These are phyloP conservation scores for Ogataea nakhonphanomensis DNA, from an alignment of 805 yeast species.

Conservation along the genomic window DNA sequence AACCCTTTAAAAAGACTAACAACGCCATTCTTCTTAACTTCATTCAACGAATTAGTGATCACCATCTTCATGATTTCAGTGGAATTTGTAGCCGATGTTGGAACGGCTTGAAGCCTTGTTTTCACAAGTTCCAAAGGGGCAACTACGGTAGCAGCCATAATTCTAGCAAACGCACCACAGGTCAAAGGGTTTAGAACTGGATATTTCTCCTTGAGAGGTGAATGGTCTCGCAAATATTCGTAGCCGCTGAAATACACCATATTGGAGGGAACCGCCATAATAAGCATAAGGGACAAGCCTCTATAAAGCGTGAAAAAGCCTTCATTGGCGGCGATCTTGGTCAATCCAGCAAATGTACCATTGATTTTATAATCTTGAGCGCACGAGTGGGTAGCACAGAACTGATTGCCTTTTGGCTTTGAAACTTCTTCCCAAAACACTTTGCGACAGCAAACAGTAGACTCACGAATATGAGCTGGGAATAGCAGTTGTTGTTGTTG, in stretches of 20 bases:
- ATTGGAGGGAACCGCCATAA: conserved; percentile 91
- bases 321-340: conserved; percentile 63
- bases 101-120: conserved; percentile 89
- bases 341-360: conserved; percentile 75
- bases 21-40: conserved; percentile 55
- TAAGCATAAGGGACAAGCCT: conserved; percentile 74
- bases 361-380: conserved; percentile 41
- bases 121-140: conserved; percentile 86
- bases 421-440: conserved; percentile 34
- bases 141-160: conserved; percentile 76
- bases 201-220: conserved; percentile 44
- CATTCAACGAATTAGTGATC: conserved; percentile 30
- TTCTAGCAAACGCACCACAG: conserved; percentile 83
- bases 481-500: conserved; percentile 70
- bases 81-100: conserved; percentile 38
- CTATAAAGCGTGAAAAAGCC: conserved; percentile 82
- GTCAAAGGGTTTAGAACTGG: conserved; percentile 62
- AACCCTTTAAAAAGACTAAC: conserved; percentile 77
- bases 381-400: conserved; percentile 40
- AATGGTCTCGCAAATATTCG: conserved; percentile 76
- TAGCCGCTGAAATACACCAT: conserved; percentile 93
- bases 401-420: conserved; percentile 24
- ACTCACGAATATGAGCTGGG: conserved; percentile 32
- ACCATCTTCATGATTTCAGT: conserved; percentile 48
- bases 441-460: conserved; percentile 35